Evolutionary conservation across 305 asterid genomes (phyloP), one percentile per base, ranked within the genome.

Genomic region (Fraxinus latifolia): DNA sequence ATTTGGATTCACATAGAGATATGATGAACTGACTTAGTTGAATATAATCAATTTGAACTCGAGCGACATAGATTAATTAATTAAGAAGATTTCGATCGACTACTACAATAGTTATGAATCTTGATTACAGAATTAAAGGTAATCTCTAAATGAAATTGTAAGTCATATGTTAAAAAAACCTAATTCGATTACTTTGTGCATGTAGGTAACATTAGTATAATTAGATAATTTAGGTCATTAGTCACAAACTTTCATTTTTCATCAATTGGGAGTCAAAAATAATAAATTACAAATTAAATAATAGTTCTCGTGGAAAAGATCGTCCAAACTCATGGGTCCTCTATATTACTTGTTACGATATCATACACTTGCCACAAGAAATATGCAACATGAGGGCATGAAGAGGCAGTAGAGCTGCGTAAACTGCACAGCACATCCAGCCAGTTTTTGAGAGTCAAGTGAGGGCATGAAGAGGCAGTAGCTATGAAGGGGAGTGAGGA

Each of bases 381-480:
- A 44, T 44, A 44, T 12, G 55, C 17, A 44, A 29, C 31, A 29
- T 29, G 31, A 29, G 31, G 31, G 31, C 31, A 29, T 29, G 31
- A 29, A 29, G 31, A 29, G 31, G 31, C 31, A 29, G 31, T 29
- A 36, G 79, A 80, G 77, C 85, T 71, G 47, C 79, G 78, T 82
- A 83, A 82, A 65, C 81, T 47, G 79, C 83, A 33, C 77, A 75
- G 33, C 23, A 15, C 12, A 42, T 58, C 8, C 86, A 77, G 42
- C 74, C 78, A 53, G 44, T 81, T 19, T 21, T 73, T 33, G 84
- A 82, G 39, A 5, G n/a, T 65, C 74, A 88, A 86, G 83, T 84
- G 85, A 83, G 80, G 77, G 65, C 85, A 11, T 71, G 84, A 42
- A 42, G 50, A 42, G 14, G 50, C 50, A 42, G 50, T 42, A 12